Base-by-base conservation (phyloP, 805 yeast genomes). In the Saccharomycopsis schoenii region DNA sequence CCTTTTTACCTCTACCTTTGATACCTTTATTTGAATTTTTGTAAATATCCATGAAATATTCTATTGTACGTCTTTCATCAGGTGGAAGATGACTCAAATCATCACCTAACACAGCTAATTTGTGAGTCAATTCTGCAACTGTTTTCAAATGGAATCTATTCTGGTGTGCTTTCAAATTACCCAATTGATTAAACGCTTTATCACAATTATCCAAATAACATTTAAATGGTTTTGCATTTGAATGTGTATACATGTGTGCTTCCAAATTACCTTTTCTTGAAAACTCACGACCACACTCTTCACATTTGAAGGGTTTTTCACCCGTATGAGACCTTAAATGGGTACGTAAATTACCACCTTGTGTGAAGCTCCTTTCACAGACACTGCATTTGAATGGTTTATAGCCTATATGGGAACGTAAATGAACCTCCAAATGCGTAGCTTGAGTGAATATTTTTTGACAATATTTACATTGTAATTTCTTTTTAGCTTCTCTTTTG, bases 141-240 rank as follows among this genome's bases (percentile, higher is more conserved):
- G 96, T 85, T 15, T 81, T 82, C 65, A 84, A 73, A 72, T 91
- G 98, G 69, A 91, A 90, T 67, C 92, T 79, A 73, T 92, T 93
- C 70, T 92, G 98, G 72, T 93, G 98, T 1, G 96, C 88, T 73
- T 93, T 92, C 77, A 92, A 79, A 69, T 92, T 92, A 2, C 97
- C 97, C 67, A 92, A 77, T 74, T 92, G 98, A 1, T 97, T 88
- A 68, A 92, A 92, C 4, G 86, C 80, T 74, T 90, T 91, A 66
- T 82, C 84, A 74, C 97, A 92, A 62, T 80, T 78, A 71, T 90
- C 97, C 62, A 92, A 77, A 67, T 82, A 83, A 74, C 97, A 92
- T 61, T 81, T 80, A 69, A 78, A 89, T 6, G 96, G 97, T 68
- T 88, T 85, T 61, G 82, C 76, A 67, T 88, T 84, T 61, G 84